phyloP scores from a whole-genome alignment of 2,329 filamentous ascomycete genomes.

The Fusarium metavorans region DNA sequence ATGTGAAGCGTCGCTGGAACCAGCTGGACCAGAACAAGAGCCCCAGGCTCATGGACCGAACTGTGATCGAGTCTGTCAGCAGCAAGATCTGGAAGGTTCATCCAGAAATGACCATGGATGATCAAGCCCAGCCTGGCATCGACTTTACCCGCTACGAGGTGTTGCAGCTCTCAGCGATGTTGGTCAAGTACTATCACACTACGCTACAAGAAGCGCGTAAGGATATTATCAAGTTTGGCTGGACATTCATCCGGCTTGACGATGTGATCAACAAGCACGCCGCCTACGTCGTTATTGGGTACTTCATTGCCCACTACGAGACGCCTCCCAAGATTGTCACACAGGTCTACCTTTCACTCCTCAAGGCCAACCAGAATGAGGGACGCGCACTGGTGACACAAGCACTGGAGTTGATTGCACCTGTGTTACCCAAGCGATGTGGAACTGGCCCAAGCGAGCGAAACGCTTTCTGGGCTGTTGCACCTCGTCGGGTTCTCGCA shows the following conservation, averaged over 20 bases:
- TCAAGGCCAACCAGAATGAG: slow-evolving; percentile 95
- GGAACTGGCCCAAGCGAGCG: slow-evolving; percentile 74
- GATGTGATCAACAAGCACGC: slow-evolving; percentile 99
- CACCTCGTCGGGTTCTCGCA: slow-evolving; percentile 88
- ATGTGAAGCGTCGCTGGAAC: slow-evolving; percentile 87
- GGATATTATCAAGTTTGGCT: slow-evolving; percentile 98
- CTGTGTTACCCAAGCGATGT: slow-evolving; percentile 88
- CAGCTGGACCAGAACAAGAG: slow-evolving; percentile 65
- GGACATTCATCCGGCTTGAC: slow-evolving; percentile 98
- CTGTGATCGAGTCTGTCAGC: slow-evolving; percentile 90
- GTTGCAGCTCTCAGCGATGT: slow-evolving; percentile 91
- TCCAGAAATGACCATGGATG: slow-evolving; percentile 83
- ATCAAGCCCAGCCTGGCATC: slow-evolving; percentile 85
- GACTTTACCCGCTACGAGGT: slow-evolving; percentile 97
- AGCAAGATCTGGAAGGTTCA: slow-evolving; percentile 95
- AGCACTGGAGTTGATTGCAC: slow-evolving; percentile 93
- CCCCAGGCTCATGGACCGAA: slow-evolving; percentile 84
- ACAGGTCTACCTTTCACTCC: slow-evolving; percentile 91
- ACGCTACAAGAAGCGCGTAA: slow-evolving; percentile 93
- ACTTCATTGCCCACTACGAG: slow-evolving; percentile 97
- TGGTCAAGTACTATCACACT: slow-evolving; percentile 93
- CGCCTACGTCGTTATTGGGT: slow-evolving; percentile 95
- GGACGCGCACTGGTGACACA: slow-evolving; percentile 93
- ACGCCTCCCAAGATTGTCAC: slow-evolving; percentile 95
- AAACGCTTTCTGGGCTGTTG: slow-evolving; percentile 88